Evolutionary conservation across 2,329 filamentous ascomycete species (phyloP).

Genomic region (Penicillium sp.): DNA sequence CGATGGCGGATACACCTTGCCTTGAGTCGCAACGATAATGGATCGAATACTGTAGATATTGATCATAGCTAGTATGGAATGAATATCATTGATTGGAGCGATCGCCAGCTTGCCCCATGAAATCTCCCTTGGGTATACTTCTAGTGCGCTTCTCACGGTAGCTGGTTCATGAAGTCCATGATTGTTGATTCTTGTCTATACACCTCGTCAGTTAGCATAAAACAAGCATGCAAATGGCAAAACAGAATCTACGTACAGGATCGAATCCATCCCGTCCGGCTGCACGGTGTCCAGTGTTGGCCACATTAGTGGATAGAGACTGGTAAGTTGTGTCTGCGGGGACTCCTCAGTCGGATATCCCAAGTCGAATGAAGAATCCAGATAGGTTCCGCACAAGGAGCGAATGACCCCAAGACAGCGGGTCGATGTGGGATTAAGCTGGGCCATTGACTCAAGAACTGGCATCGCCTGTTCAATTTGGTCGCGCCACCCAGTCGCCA

Average conservation of each 20-base stretch:
- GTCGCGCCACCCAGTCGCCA: constrained; percentile 16
- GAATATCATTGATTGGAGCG: too few species aligned
- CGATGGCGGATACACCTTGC: constrained; percentile 48
- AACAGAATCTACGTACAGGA: constrained; percentile 13
- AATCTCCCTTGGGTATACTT: background rate
- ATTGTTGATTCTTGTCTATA: constrained; percentile 17
- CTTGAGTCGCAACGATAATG: constrained; percentile 17
- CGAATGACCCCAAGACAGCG: constrained; percentile 18
- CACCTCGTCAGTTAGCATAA: too few species aligned
- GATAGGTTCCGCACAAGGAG: constrained; percentile 18
- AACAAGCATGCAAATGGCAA: too few species aligned
- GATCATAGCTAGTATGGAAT: too few species aligned
- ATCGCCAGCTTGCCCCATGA: too few species aligned
- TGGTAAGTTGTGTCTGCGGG: constrained; percentile 24
- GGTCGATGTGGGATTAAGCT: constrained; percentile 18
- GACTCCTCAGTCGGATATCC: constrained; percentile 22
- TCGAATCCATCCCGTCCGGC: constrained; percentile 13
- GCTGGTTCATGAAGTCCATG: constrained; percentile 19
- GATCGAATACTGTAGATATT: too few species aligned
- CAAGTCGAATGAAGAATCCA: constrained; percentile 13
- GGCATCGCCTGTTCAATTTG: constrained; percentile 18
- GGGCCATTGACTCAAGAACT: constrained; percentile 21
- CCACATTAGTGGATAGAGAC: constrained; percentile 26
- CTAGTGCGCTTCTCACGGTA: background rate
- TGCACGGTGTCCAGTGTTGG: constrained; percentile 18